Evolutionary conservation across 2,329 filamentous ascomycete genomes (phyloP), one percentile per base, ranked within the genome.

Genomic region (Nannizzia gypsea): DNA sequence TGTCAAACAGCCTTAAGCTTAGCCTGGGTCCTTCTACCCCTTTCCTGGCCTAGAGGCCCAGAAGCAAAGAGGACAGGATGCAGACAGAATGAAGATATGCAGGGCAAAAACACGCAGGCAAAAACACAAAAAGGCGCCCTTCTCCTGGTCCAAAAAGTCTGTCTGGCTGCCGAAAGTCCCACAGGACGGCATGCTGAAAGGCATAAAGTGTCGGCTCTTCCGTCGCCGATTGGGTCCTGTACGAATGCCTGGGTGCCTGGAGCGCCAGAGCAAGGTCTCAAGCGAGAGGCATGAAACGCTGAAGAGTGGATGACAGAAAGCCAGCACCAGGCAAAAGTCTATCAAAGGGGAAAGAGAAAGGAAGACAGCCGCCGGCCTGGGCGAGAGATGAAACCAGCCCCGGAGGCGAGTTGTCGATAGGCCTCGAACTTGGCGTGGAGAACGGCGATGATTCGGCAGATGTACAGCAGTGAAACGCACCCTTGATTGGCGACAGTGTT

Each of bases 1-100:
- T 54, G 48, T 54, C 48, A 54, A 54, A 54, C 48, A 54, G 11
- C 48, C 31, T 31, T 34, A 34, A 54, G 48, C 26, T 54, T 31
- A 54, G 48, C n/a, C n/a, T n/a, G n/a, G n/a, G n/a, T n/a, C n/a
- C 11, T 11, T 50, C 8, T 34, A 9, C 26, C 48, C 48, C 48
- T 34, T 34, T 26, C 31, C 15, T 17, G 38, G 13, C 38, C 6
- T 42, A 6, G n/a, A 6, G 6, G 38, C 38, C n/a, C n/a, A 42
- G 38, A 15, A 42, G 13, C 38, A 42, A 42, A 36, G 31, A 36
- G 31, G 31, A 36, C 31, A 36, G 13, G 31, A 13, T 36, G 31
- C 31, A 36, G 31, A 36, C 9, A 36, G 31, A 36, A 36, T 36
- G 13, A 6, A 17, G 48, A 31, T n/a, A n/a, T 28, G 48, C 48